A percentile compares a stretch with the other conserved stretches of the same genome.
phyloP scores from a whole-genome alignment of 164 flowering plant species.

The Kalanchoe fedtschenkoi region DNA sequence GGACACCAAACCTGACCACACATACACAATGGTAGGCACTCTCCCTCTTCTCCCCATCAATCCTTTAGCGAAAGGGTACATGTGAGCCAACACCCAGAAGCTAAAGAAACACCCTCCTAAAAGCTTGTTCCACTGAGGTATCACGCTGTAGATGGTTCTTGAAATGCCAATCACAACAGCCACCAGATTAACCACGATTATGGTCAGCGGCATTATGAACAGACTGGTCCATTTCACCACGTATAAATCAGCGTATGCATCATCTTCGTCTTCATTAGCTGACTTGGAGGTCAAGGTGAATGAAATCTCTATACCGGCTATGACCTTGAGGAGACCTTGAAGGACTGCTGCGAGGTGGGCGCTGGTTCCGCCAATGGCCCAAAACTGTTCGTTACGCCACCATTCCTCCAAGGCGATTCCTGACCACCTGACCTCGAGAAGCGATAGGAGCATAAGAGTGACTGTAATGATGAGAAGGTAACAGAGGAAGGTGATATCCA shows the following conservation, averaged over 20 bases:
- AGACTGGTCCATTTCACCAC: slow-evolving; percentile 56
- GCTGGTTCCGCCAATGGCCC: slow-evolving; percentile 71
- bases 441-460: slow-evolving; percentile 38
- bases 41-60: slow-evolving; percentile 57
- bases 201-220: slow-evolving; percentile 52
- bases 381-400: slow-evolving; percentile 82
- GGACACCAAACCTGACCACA: slow-evolving; percentile 50
- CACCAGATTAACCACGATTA: slow-evolving; percentile 40
- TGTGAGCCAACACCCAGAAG: slow-evolving; percentile 65
- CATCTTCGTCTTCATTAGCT: slow-evolving; percentile 49
- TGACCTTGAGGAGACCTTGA: slow-evolving; percentile 62
- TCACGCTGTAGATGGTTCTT: slow-evolving; percentile 50
- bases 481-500: slow-evolving; percentile 43
- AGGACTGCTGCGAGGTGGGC: slow-evolving; percentile 67
- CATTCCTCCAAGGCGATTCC: slow-evolving; percentile 62
- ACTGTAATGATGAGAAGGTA: slow-evolving; percentile 56
- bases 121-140: slow-evolving; percentile 53
- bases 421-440: slow-evolving; percentile 71
- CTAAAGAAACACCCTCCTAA: slow-evolving; percentile 51
- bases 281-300: slow-evolving; percentile 64
- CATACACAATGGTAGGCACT: slow-evolving; percentile 46
- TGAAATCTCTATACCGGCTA: slow-evolving; percentile 67
- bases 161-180: slow-evolving; percentile 45
- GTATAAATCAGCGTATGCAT: slow-evolving; percentile 58
- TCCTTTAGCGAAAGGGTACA: slow-evolving; percentile 61